Conservation (phyloP, 78 protist genomes). For the Dictyostelium intermedium region DNA sequence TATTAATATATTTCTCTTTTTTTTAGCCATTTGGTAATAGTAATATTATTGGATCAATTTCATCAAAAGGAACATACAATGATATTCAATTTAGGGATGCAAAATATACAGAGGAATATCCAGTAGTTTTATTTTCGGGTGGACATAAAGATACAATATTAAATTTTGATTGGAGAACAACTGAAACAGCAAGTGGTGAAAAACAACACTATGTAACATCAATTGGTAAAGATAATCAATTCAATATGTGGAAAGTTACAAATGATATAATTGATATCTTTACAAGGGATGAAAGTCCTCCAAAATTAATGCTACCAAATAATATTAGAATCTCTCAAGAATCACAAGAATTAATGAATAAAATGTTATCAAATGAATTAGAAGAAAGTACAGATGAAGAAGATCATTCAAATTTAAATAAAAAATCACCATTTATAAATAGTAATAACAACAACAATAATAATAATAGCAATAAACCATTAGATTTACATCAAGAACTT, state of each 20-base stretch:
- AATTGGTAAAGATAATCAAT: constrained; percentile 33
- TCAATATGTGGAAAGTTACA: constrained; percentile 36
- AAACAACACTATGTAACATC: constrained; percentile 15
- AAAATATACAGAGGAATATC: neutral
- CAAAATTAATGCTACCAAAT: neutral
- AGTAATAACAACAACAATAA: constrained; percentile 7
- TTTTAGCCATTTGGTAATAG: constrained; percentile 10
- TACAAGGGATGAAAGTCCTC: neutral
- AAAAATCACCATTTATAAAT: neutral
- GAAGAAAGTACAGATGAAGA: neutral
- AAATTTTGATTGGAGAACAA: constrained; percentile 44
- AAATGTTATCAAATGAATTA: neutral
- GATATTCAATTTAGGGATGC: constrained; percentile 49
- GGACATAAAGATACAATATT: constrained; percentile 43
- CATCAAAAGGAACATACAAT: constrained; percentile 5
- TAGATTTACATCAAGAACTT: constrained; percentile 54
- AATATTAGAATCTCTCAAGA: neutral
- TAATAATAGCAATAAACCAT: neutral
- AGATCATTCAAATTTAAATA: neutral
- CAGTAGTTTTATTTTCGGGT: neutral
- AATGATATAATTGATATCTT: neutral
- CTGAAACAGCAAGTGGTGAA: neutral
- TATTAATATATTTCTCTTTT: too few relatives aligned
- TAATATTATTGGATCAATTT: constrained; percentile 13
- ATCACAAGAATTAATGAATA: neutral